phyloP scores from a whole-genome alignment of 192 early-diverging fungal species.

The Geranomyces variabilis region DNA sequence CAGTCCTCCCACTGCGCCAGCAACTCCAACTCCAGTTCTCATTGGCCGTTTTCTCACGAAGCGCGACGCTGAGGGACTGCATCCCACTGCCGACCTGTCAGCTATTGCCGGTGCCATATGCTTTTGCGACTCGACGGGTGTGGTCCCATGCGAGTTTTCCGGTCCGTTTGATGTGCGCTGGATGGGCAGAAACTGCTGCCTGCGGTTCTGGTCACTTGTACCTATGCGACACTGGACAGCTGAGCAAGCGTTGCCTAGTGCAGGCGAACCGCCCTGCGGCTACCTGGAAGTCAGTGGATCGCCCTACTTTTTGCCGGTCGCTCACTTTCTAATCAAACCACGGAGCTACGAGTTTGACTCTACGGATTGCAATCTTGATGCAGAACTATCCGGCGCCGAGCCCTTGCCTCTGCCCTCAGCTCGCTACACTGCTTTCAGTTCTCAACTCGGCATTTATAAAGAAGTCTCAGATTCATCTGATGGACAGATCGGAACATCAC shows the following conservation, averaged over 20 bases:
- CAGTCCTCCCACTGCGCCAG: not conserved
- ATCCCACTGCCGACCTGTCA: not conserved
- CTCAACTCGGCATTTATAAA: not conserved
- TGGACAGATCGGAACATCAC: not conserved
- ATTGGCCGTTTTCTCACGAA: slow-evolving; percentile 23
- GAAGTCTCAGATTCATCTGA: not conserved
- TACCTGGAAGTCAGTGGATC: slow-evolving; percentile 24
- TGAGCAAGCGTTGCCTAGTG: not conserved
- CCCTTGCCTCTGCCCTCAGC: not conserved
- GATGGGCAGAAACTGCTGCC: slow-evolving; percentile 11
- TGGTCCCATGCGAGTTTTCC: slow-evolving; percentile 31
- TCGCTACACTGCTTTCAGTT: not conserved
- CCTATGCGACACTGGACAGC: not conserved
- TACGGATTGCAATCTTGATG: slow-evolving; percentile 12
- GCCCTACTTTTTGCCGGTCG: slow-evolving; percentile 4
- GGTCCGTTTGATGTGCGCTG: slow-evolving; percentile 13
- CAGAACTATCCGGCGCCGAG: not conserved
- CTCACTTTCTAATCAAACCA: slow-evolving; percentile 6
- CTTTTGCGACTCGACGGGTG: slow-evolving; percentile 32
- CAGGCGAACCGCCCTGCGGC: not conserved
- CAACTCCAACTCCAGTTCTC: slow-evolving; percentile 5
- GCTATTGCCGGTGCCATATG: slow-evolving; percentile 15
- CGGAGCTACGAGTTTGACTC: slow-evolving; percentile 19
- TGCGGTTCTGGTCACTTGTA: slow-evolving; percentile 24
- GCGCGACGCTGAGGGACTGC: slow-evolving; percentile 4